Evolutionary conservation across 768 basidiomycete species (phyloP).

Genomic region (Harrya chromipes): DNA sequence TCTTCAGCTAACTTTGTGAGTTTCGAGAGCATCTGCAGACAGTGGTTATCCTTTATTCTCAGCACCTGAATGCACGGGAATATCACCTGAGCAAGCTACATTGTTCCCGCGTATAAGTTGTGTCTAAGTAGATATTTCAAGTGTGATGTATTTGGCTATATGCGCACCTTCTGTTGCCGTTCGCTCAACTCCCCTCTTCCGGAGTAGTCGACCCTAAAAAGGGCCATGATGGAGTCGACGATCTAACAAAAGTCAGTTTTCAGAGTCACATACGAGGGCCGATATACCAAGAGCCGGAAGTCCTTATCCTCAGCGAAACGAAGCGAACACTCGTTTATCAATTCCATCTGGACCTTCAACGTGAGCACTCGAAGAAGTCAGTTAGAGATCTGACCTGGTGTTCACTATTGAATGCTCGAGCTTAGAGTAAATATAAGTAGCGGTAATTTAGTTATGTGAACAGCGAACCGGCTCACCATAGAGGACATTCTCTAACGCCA

Average conservation of each 20-base stretch:
- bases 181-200: slow-evolving; percentile 94
- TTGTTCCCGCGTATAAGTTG: slow-evolving; percentile 2
- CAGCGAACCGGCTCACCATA: slow-evolving; percentile 53
- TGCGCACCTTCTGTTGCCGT: slow-evolving; percentile 78
- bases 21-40: slow-evolving; percentile 78
- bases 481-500: slow-evolving; percentile 88
- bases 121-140: slow-evolving; percentile 1
- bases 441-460: background rate
- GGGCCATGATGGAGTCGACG: slow-evolving; percentile 95
- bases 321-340: slow-evolving; percentile 84
- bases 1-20: slow-evolving; percentile 91
- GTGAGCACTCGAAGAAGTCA: slow-evolving; percentile 2
- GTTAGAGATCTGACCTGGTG: slow-evolving; percentile 60
- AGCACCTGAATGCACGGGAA: background rate
- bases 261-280: background rate
- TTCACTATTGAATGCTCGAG: slow-evolving; percentile 88
- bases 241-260: slow-evolving; percentile 49
- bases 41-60: background rate
- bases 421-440: slow-evolving; percentile 38
- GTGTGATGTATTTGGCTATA: background rate
- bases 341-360: slow-evolving; percentile 63
- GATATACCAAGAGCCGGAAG: slow-evolving; percentile 61
- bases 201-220: slow-evolving; percentile 91
- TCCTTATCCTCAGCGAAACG: slow-evolving; percentile 90
- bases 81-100: slow-evolving; percentile 79